Evolutionary conservation across 208 protist species (phyloP), one percentile per base, ranked within the genome.

Genomic region (Leishmania arabica): DNA sequence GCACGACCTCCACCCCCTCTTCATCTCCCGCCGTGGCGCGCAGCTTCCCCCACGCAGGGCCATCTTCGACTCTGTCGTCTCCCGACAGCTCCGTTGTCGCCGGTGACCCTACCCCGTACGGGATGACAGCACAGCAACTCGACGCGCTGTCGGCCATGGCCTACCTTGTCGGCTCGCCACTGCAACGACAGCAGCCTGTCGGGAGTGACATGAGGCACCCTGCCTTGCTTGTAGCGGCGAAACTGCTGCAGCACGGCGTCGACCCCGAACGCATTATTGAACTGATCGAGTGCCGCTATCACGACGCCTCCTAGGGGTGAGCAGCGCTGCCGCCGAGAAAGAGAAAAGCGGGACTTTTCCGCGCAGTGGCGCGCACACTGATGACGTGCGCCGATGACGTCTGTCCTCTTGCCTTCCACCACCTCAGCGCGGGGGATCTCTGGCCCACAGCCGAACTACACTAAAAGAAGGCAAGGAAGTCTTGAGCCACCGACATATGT

Each of bases 141-240:
- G 93, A 94, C 21, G 89, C 86, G 71, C 85, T 96, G 37, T 84
- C 93, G 13, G 88, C 90, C 19, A 81, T 92, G 75, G 91, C 90
- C 40, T 93, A 92, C 78, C 74, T 93, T 73, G 75, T 94, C 31
- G 91, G 88, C 49, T 94, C 90, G 7, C 93, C 93, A 21, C 83
- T 96, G 21, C 92, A 93, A 71, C 84, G 88, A 4, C 75, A 83
- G 49, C 89, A 95, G 76, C 86, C 89, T 19, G 72, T 81, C 0
- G 75, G 80, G 7, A 64, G 68, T 31, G 84, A 81, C 31, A 66
- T 81, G 64, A 81, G 84, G 3, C 81, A 83, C 21, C 78, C 69
- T 15, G 75, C 78, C 37, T 49, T 86, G 79, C 37, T 75, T 37
- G 75, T 89, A 56, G 88, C 80, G 37, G 77, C 65, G 19, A 90